These are phyloP conservation scores for Cytospora chrysosperma DNA, from an alignment of 2,329 filamentous ascomycete species.

Conservation along the genomic window DNA sequence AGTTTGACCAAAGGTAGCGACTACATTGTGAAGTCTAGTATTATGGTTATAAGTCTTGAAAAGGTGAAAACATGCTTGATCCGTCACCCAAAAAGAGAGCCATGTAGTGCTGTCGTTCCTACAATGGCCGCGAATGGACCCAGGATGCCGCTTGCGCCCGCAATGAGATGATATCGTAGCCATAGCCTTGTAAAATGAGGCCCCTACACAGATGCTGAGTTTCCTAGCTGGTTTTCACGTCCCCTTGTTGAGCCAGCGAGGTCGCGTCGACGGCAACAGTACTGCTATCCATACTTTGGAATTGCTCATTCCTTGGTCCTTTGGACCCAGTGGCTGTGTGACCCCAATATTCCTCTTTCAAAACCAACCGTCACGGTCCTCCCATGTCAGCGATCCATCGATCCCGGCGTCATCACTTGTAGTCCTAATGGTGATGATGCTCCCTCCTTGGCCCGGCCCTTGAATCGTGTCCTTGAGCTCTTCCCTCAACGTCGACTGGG, in stretches of 20 bases:
- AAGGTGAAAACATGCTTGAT: slow-evolving; percentile 8
- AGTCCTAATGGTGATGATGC: neutral
- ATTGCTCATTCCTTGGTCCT: neutral
- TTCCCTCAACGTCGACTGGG: slow-evolving; percentile 44
- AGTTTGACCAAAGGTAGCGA: neutral
- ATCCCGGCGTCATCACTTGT: neutral
- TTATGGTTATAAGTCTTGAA: neutral
- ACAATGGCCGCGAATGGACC: slow-evolving; percentile 2
- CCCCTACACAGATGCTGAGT: neutral
- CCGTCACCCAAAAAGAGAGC: neutral
- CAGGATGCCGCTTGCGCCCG: slow-evolving; percentile 2
- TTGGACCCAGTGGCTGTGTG: neutral
- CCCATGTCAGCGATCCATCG: neutral
- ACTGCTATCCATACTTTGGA: neutral
- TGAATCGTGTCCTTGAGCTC: slow-evolving; percentile 5
- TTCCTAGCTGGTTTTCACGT: neutral
- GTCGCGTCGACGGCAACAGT: neutral
- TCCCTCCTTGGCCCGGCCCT: slow-evolving; percentile 6
- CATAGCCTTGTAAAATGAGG: neutral
- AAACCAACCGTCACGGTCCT: neutral
- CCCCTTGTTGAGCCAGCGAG: neutral
- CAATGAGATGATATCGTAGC: slow-evolving; percentile 7
- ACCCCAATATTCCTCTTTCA: neutral
- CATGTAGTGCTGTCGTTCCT: slow-evolving; percentile 15
- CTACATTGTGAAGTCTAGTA: slow-evolving; percentile 6